Percentiles rank a stretch among this genome's conserved stretches.
Conservation (phyloP, 2,329 filamentous ascomycete species). For the Clathrospora elynae region DNA sequence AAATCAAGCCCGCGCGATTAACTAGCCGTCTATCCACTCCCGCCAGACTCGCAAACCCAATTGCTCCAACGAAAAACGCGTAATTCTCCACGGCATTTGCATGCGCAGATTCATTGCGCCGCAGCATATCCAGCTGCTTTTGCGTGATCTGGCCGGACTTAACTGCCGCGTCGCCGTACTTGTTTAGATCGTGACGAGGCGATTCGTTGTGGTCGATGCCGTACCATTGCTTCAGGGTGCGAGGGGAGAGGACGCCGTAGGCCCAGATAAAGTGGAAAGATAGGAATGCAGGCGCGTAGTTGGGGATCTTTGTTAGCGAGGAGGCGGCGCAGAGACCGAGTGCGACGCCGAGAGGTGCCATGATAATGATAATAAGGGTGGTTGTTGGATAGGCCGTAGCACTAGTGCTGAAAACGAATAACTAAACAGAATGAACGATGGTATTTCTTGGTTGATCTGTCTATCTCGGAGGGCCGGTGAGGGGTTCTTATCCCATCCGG, state of each 20-base stretch:
- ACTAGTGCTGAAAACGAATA: no score
- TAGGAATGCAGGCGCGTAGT: slow-evolving; percentile 40
- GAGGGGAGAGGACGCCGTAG: slow-evolving; percentile 53
- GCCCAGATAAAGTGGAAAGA: slow-evolving; percentile 53
- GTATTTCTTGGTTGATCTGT: no score
- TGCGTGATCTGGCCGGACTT: slow-evolving; percentile 53
- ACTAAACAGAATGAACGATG: no score
- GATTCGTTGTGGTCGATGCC: slow-evolving; percentile 56
- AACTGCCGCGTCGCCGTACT: slow-evolving; percentile 54
- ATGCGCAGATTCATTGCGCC: slow-evolving; percentile 54
- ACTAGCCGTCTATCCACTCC: slow-evolving; percentile 45
- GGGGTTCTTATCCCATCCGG: no score
- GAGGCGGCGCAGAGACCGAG: slow-evolving; percentile 30
- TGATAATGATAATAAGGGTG: no score
- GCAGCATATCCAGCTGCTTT: slow-evolving; percentile 51
- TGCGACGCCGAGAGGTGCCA: slow-evolving; percentile 2
- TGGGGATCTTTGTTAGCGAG: slow-evolving; percentile 21
- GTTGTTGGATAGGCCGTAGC: no score
- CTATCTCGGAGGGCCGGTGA: no score
- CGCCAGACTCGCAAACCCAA: slow-evolving; percentile 50
- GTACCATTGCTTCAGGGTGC: slow-evolving; percentile 51
- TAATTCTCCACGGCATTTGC: slow-evolving; percentile 55
- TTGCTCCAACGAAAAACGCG: slow-evolving; percentile 46
- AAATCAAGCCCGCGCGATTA: slow-evolving; percentile 33
- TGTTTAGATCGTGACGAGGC: slow-evolving; percentile 54